Evolutionary conservation across 805 yeast genomes (phyloP).

Genomic region (Barnettozyma salicaria): DNA sequence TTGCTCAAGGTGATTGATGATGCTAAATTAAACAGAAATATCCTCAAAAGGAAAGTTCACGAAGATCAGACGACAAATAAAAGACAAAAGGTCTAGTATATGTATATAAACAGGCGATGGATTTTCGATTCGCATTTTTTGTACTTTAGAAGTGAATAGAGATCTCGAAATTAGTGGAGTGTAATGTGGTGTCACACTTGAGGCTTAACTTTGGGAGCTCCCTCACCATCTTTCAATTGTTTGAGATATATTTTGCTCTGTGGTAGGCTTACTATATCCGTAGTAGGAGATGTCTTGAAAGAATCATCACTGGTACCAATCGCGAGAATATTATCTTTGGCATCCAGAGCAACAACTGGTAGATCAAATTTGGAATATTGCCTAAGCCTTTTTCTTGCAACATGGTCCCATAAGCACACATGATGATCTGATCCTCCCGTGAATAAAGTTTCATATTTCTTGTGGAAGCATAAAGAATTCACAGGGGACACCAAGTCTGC

Average conservation of each 20-base stretch:
- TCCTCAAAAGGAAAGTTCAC: slow-evolving; percentile 44
- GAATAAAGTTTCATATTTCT: slow-evolving; percentile 65
- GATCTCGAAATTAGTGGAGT: no score
- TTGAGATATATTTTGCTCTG: slow-evolving; percentile 17
- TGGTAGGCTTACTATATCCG: slow-evolving; percentile 13
- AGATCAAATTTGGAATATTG: slow-evolving; percentile 51
- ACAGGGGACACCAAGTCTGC: slow-evolving; percentile 67
- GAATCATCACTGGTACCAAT: slow-evolving; percentile 47
- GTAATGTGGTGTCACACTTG: no score
- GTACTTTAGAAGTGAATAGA: no score
- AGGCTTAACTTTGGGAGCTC: slow-evolving; percentile 14
- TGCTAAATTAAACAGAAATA: slow-evolving; percentile 51
- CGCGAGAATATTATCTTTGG: slow-evolving; percentile 32
- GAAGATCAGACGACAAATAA: slow-evolving; percentile 22
- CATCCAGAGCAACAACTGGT: slow-evolving; percentile 38
- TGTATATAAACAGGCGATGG: neutral
- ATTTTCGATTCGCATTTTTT: neutral
- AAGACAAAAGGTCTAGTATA: slow-evolving; percentile 20
- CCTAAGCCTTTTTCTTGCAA: slow-evolving; percentile 69
- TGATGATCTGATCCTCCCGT: slow-evolving; percentile 93
- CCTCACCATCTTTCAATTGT: slow-evolving; percentile 17
- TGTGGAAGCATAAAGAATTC: slow-evolving; percentile 73
- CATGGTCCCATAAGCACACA: slow-evolving; percentile 86
- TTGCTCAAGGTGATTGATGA: slow-evolving; percentile 46
- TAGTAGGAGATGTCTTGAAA: slow-evolving; percentile 34